Evolutionary conservation across 2,329 filamentous ascomycete species (phyloP), one percentile per base, ranked within the genome.

Genomic region (Sporothrix pseudoabietina): DNA sequence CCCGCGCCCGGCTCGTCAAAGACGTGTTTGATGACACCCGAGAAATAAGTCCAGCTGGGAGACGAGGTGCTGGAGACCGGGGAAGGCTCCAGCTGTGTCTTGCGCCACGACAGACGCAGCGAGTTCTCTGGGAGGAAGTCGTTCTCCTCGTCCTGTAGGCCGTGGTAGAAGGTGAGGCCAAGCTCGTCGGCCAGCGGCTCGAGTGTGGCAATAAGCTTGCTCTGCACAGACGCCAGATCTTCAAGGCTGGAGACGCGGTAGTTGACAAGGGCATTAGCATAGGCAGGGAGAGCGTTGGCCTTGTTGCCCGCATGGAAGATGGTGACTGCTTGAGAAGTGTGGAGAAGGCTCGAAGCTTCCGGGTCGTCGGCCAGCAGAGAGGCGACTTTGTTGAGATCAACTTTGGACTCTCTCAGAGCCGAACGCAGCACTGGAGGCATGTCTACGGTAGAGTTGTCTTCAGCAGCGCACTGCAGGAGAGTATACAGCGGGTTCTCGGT

Each of bases 11-110:
- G 55, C 14, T 32, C 55, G n/a, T 59, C 55, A 59, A 59, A 59
- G 30, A 59, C 55, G n/a, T 59, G 55, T 30, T 59, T 59, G 55
- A 59, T 59, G 16, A 59, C 55, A 19, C 55, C 55, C 12, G 55
- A 59, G 30, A 59, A 59, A 19, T 59, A 59, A 7, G 30, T 35
- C 55, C 55, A 59, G 30, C 55, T 59, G 55, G 55, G 14, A 2
- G 55, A 59, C 3, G 55, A 35, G 1, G 55, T 59, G 14, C 7
- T 19, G 5, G 55, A 59, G 3, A 59, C 55, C 3, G 55, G 55
- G 16, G 55, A 59, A 5, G 55, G 55, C 55, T 59, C 55, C 14
- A 59, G 14, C 14, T 59, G 55, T 16, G 55, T 59, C 30, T 30
- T 30, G 14, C 55, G 30, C 55, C 55, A 59, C 14, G 55, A 59